phyloP scores from a whole-genome alignment of 768 basidiomycete species.

The Lentinula sp. region DNA sequence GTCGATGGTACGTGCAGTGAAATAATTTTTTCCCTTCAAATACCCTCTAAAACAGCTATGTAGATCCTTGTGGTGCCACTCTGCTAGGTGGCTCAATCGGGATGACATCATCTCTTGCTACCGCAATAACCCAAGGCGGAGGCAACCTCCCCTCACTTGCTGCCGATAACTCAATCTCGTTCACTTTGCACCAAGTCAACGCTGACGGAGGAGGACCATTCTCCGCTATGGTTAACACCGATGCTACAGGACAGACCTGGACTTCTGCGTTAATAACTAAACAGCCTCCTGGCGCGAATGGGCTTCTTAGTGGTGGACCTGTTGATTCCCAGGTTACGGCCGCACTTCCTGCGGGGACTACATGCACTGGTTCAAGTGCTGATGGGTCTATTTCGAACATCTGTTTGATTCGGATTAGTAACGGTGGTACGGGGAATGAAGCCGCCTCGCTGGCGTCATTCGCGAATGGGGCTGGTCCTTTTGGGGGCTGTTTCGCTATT shows the following conservation, averaged over 20 bases:
- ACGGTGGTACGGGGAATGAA: conserved; percentile 17
- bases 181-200: conserved; percentile 23
- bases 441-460: conserved; percentile 9
- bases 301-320: conserved; percentile 16
- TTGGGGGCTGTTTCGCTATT: conserved; percentile 22
- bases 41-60: neutral
- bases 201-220: conserved; percentile 24
- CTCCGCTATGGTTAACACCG: conserved; percentile 19
- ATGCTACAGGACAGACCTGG: conserved; percentile 19
- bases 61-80: conserved; percentile 19
- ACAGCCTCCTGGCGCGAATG: conserved; percentile 20
- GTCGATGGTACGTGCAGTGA: conserved; percentile 8
- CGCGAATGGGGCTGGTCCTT: conserved; percentile 23
- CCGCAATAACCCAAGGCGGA: conserved; percentile 11
- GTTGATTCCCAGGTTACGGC: conserved; percentile 17
- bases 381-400: conserved; percentile 18
- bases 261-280: conserved; percentile 13
- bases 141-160: conserved; percentile 17
- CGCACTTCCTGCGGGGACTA: conserved; percentile 25
- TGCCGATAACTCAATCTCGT: conserved; percentile 15
- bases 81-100: conserved; percentile 17
- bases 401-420: conserved; percentile 29
- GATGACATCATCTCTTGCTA: conserved; percentile 12
- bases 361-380: conserved; percentile 21
- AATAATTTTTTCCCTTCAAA: neutral